phyloP scores from a whole-genome alignment of 208 protist genomes.

The Leptomonas pyrrhocoris region DNA sequence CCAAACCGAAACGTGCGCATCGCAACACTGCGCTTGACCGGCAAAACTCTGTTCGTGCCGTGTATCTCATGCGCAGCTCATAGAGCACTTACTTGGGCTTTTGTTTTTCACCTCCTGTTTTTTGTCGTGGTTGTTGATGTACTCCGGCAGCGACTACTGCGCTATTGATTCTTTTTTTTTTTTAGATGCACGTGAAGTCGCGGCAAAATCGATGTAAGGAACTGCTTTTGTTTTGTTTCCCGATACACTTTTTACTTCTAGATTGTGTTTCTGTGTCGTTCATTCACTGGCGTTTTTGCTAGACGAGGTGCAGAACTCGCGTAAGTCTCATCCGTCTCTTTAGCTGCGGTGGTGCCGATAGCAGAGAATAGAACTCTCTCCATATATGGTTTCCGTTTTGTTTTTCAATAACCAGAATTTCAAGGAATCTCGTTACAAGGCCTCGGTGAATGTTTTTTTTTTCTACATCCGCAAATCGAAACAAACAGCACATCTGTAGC shows the following conservation, averaged over 20 bases:
- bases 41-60: slow-evolving; percentile 23
- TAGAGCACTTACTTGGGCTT: not conserved
- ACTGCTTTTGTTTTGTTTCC: slow-evolving; percentile 27
- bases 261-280: not conserved
- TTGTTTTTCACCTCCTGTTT: not conserved
- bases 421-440: no score
- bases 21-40: slow-evolving; percentile 24
- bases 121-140: slow-evolving; percentile 24
- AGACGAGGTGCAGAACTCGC: no score
- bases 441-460: no score
- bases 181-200: no score
- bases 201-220: not conserved
- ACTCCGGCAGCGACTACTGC: not conserved
- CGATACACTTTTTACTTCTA: not conserved
- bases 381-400: no score
- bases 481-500: no score
- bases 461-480: no score
- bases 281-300: not conserved
- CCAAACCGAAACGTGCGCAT: slow-evolving; percentile 3
- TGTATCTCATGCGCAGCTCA: slow-evolving; percentile 20
- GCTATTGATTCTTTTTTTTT: no score
- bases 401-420: no score
- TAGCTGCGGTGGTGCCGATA: no score
- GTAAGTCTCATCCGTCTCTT: no score
- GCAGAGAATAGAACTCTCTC: not conserved